Base-by-base conservation (phyloP, 75 land plant genomes). In the Selaginella moellendorffii region DNA sequence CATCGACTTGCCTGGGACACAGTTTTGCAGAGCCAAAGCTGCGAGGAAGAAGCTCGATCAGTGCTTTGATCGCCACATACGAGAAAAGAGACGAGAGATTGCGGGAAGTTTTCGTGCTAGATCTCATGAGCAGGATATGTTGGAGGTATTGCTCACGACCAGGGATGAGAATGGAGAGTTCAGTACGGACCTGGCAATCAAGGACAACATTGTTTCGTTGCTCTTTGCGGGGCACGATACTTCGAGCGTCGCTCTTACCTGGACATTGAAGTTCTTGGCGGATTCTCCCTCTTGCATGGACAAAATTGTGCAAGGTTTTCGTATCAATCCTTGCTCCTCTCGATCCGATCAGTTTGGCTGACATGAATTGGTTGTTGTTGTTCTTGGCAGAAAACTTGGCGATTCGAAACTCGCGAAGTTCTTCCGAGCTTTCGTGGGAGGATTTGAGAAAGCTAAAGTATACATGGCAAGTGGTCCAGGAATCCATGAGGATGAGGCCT, bases 161-260 rank as follows among this genome's bases (percentile, higher is more conserved):
- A 42, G 2, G 1, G 74, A 65, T 46, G 82, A 82, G 27, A 25
- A 62, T 22, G 88, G 81, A 2, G 24, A 26, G 20, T 30, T 61
- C 9, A 24, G 81, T 31, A 31, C 54, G n/a, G 78, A 81, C 0
- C 21, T 30, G 24, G 75, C 74, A n/a, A 69, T 78, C 28, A 77
- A 71, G 27, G 78, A 81, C 53, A 81, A 77, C 63, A 81, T 78
- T 22, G 25, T 81, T 5, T 60, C 66, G 0, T 24, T 78, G 26
- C 52, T 81, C n/a, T 30, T 72, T 18, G 84, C 70, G 19, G 81
- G 81, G 19, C 81, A 81, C 28, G 84, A 81, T 54, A 78, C 81
- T 0, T 72, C 70, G 26, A 67, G 68, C 22, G 64, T 65, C 28
- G 62, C 75, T 1, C 24, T 64, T 20, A 68, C 78, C 22, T 63